Percentiles rank a stretch among this genome's conserved stretches.
Conservation (phyloP, 2,329 filamentous ascomycete genomes). For the Coniochaeta ligniaria region DNA sequence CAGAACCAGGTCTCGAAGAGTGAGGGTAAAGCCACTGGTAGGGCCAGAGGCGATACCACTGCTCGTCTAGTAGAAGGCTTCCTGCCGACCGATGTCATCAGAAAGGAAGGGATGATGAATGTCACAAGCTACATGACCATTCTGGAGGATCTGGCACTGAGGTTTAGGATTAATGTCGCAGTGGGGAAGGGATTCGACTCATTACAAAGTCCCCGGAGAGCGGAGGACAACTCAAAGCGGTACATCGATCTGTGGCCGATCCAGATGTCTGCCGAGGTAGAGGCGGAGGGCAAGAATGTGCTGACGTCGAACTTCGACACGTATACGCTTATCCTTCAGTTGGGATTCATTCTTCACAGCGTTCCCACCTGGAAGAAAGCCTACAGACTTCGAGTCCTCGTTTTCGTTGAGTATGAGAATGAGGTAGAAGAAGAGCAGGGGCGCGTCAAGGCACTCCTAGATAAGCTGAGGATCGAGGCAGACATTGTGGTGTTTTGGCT, state of each 20-base stretch:
- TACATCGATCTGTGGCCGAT: slow-evolving; percentile 90
- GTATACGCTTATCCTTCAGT: slow-evolving; percentile 75
- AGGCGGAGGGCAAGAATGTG: slow-evolving; percentile 57
- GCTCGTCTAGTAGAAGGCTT: slow-evolving; percentile 47
- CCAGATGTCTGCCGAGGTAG: slow-evolving; percentile 83
- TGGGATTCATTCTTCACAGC: slow-evolving; percentile 77
- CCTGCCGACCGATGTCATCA: slow-evolving; percentile 63
- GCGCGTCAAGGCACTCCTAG: slow-evolving; percentile 65
- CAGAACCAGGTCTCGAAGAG: neutral
- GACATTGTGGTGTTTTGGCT: slow-evolving; percentile 77
- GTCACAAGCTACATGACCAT: slow-evolving; percentile 73
- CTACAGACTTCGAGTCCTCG: slow-evolving; percentile 68
- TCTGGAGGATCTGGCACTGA: slow-evolving; percentile 71
- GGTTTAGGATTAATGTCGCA: slow-evolving; percentile 76
- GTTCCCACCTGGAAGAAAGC: slow-evolving; percentile 72
- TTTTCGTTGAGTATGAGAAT: slow-evolving; percentile 83
- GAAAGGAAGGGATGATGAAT: slow-evolving; percentile 60
- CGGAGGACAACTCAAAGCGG: slow-evolving; percentile 56
- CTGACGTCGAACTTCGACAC: slow-evolving; percentile 79
- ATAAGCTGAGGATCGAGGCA: slow-evolving; percentile 76
- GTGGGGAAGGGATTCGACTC: slow-evolving; percentile 75
- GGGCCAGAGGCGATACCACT: slow-evolving; percentile 46
- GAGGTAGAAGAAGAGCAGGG: slow-evolving; percentile 74
- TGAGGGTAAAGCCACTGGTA: slow-evolving; percentile 17
- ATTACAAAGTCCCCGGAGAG: slow-evolving; percentile 61